Conservation (phyloP, 2,329 filamentous ascomycete species). For the Monilinia aucupariae region DNA sequence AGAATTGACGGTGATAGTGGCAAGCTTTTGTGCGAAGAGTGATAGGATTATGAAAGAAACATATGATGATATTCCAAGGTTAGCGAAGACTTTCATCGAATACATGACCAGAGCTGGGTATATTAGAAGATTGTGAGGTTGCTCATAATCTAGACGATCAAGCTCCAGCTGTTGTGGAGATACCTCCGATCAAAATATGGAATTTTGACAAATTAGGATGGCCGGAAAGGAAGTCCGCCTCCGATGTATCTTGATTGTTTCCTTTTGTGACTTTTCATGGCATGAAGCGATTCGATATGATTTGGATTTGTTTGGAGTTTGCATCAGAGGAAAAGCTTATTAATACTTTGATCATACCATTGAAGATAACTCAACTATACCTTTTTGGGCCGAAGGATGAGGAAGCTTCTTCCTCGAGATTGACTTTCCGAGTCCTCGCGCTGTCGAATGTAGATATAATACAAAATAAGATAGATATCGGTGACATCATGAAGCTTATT, state of each 20-base stretch:
- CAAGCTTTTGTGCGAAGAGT: background rate
- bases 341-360: too few relatives aligned
- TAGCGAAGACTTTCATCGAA: background rate
- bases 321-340: too few relatives aligned
- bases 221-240: conserved; percentile 1
- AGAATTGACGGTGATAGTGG: too few relatives aligned
- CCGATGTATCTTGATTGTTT: background rate
- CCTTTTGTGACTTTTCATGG: background rate
- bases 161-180: background rate
- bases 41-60: background rate
- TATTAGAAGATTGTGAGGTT: background rate
- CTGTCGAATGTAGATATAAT: too few relatives aligned
- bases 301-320: too few relatives aligned
- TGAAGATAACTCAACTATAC: too few relatives aligned
- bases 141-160: background rate
- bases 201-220: background rate
- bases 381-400: too few relatives aligned
- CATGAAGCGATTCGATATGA: background rate
- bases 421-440: too few relatives aligned
- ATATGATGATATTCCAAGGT: background rate
- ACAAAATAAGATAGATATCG: too few relatives aligned
- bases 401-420: too few relatives aligned
- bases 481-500: too few relatives aligned
- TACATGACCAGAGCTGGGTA: background rate
- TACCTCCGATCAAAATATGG: conserved; percentile 5